These are phyloP conservation scores for Suhomyces maxii DNA, from an alignment of 1,139 yeast genomes.

Conservation along the genomic window DNA sequence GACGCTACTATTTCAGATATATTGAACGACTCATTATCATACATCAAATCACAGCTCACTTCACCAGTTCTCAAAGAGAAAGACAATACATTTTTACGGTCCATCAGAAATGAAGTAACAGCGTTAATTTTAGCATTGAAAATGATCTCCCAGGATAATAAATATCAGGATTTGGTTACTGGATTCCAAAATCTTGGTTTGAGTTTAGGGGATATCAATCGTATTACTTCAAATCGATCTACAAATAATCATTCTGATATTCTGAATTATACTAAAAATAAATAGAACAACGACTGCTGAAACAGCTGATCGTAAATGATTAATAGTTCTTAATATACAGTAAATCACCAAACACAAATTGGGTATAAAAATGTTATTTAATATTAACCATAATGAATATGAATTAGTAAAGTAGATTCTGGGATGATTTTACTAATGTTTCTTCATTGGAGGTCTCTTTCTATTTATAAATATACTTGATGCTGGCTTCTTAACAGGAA, in stretches of 20 bases:
- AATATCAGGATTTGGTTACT: not conserved
- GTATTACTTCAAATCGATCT: not conserved
- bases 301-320: no score
- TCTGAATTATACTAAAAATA: not conserved
- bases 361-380: no score
- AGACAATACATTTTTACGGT: constrained; percentile 20
- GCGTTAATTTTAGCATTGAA: constrained; percentile 24
- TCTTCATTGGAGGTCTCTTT: constrained; percentile 12
- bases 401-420: no score
- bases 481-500: constrained; percentile 4
- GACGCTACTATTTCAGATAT: constrained; percentile 11
- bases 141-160: constrained; percentile 14
- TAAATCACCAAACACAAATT: no score
- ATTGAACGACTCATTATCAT: constrained; percentile 11
- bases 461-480: constrained; percentile 19
- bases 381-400: no score
- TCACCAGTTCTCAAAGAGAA: not conserved
- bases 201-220: not conserved
- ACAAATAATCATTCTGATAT: not conserved
- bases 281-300: not conserved
- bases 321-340: no score
- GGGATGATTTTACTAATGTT: not conserved
- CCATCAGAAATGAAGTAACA: constrained; percentile 23
- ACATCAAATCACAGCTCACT: constrained; percentile 1
- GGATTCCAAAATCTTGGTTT: constrained; percentile 13